Evolutionary conservation across 352 stramenopile species (phyloP).

Genomic region (Phytophthora pini): DNA sequence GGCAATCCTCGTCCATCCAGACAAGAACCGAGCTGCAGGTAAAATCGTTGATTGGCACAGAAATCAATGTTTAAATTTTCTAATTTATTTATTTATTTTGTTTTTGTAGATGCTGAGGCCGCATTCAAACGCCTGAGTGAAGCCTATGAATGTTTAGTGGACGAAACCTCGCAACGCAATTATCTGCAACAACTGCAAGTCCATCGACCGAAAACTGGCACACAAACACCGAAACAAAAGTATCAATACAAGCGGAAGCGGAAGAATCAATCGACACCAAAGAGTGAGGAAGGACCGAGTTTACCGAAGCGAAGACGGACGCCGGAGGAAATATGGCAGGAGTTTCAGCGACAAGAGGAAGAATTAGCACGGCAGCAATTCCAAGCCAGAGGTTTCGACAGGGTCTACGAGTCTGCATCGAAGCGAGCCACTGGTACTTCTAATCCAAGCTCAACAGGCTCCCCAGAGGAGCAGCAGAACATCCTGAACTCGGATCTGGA

Average conservation of each 20-base stretch:
- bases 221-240: constrained; percentile 14
- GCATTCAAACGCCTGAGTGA: constrained; percentile 83
- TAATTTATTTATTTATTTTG: background rate
- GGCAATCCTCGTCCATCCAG: constrained; percentile 61
- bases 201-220: constrained; percentile 4
- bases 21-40: constrained; percentile 63
- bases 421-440: background rate
- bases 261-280: constrained; percentile 5
- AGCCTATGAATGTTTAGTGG: constrained; percentile 77
- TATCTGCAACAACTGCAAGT: constrained; percentile 52
- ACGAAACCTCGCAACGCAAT: constrained; percentile 51
- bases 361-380: constrained; percentile 66
- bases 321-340: constrained; percentile 71
- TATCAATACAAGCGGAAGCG: constrained; percentile 30
- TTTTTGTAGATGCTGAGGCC: constrained; percentile 60
- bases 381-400: constrained; percentile 64
- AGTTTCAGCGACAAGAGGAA: constrained; percentile 80
- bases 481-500: constrained; percentile 52
- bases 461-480: constrained; percentile 27
- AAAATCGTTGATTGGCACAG: constrained; percentile 3
- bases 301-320: constrained; percentile 39
- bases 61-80: background rate
- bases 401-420: constrained; percentile 42
- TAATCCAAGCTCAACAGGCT: background rate
- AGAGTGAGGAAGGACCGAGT: background rate